phyloP scores from a whole-genome alignment of 768 basidiomycete species.

The Rhodocollybia butyracea region DNA sequence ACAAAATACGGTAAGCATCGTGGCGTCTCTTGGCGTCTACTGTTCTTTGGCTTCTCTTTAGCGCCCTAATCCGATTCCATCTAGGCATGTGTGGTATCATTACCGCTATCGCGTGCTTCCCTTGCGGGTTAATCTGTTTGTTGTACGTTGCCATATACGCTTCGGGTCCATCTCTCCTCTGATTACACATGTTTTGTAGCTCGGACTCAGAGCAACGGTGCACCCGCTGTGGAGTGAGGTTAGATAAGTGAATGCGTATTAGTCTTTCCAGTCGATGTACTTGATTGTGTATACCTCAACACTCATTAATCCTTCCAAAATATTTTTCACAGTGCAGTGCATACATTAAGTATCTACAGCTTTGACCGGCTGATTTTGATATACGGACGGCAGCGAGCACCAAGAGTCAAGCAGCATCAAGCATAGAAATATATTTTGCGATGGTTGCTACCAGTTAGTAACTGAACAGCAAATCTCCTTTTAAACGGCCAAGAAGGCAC shows the following conservation, averaged over 20 bases:
- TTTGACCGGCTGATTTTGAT: no score
- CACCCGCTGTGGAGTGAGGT: slow-evolving; percentile 23
- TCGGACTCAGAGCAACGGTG: slow-evolving; percentile 29
- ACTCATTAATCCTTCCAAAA: no score
- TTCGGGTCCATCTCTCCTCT: no score
- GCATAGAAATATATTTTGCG: no score
- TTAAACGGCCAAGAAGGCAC: no score
- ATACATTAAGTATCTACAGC: slow-evolving; percentile 13
- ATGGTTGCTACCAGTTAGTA: no score
- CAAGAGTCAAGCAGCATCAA: no score
- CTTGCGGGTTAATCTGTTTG: slow-evolving; percentile 25
- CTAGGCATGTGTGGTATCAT: slow-evolving; percentile 17
- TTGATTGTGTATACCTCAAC: no score
- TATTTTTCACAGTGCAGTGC: no score
- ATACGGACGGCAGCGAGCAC: no score
- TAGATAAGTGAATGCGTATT: background rate
- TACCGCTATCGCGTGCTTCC: slow-evolving; percentile 21
- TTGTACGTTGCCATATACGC: slow-evolving; percentile 17
- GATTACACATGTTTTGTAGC: slow-evolving; percentile 12
- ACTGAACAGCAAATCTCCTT: no score
- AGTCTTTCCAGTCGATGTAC: background rate
- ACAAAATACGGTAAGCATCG: slow-evolving; percentile 19
- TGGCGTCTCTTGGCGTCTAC: no score
- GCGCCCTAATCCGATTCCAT: background rate
- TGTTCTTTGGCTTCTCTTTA: background rate